phyloP scores from a whole-genome alignment of 768 basidiomycete genomes.

The Coprinopsis cinerea region DNA sequence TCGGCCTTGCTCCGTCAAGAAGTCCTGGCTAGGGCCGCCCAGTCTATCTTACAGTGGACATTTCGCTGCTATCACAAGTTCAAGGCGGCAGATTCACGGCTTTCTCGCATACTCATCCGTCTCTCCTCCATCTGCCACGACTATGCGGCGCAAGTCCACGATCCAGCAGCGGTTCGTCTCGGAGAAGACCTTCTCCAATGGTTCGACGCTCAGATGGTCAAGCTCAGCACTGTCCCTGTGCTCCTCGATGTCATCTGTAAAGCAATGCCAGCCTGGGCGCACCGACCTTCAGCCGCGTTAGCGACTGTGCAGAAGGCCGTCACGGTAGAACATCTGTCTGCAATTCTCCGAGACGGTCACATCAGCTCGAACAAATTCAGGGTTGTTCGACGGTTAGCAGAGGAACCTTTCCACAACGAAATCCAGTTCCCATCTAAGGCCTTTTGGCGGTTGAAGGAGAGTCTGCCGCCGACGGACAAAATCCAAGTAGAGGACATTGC shows the following conservation, averaged over 20 bases:
- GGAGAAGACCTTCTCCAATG: conserved; percentile 52
- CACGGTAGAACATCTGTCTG: conserved; percentile 41
- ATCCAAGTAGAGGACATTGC: conserved; percentile 65
- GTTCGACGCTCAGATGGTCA: conserved; percentile 52
- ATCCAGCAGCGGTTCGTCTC: conserved; percentile 24
- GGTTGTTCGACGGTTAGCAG: conserved; percentile 58
- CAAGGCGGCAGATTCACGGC: conserved; percentile 38
- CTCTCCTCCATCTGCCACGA: conserved; percentile 58
- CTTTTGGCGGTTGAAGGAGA: conserved; percentile 84
- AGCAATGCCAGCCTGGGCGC: conserved; percentile 75
- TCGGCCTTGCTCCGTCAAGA: conserved; percentile 58
- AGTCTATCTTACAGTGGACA: conserved; percentile 77
- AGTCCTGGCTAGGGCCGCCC: conserved; percentile 62
- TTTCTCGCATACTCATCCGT: conserved; percentile 67
- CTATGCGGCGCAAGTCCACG: conserved; percentile 31
- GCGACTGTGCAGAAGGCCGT: conserved; percentile 39
- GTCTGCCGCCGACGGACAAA: conserved; percentile 49
- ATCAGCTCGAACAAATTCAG: conserved; percentile 74
- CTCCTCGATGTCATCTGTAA: conserved; percentile 39
- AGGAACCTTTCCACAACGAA: conserved; percentile 33
- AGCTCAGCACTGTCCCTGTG: conserved; percentile 32
- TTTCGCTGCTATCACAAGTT: conserved; percentile 45
- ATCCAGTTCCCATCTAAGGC: conserved; percentile 50
- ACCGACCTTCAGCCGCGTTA: conserved; percentile 46
- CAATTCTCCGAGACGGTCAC: conserved; percentile 51